Evolutionary conservation across 257 asterid species (phyloP), one percentile per base, ranked within the genome.

Genomic region (Ilex asprella): DNA sequence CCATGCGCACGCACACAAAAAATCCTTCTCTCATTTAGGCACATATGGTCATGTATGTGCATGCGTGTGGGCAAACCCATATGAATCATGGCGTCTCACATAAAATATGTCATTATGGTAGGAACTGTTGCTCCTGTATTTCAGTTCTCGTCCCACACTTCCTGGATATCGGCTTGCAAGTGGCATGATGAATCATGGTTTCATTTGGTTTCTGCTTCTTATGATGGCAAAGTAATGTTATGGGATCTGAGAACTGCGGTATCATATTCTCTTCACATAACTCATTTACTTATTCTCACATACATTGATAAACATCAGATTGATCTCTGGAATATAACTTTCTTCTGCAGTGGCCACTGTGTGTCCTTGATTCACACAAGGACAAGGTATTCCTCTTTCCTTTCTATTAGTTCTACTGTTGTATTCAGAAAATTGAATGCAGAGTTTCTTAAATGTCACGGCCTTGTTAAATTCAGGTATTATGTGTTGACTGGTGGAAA

Each of bases 211-310:
- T 76, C 99, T 55, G 80, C 96, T 49, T 93, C 99, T 8, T 93
- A 84, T 75, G 99, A 93, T 74, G 99, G 99, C 75, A 93, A 93
- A 82, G 88, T 89, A 68, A 89, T 87, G 95, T 62, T 93, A 52
- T 93, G 97, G 97, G 97, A 93, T 77, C 77, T 93, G 62, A 87
- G 99, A 79, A 85, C 96, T 68, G 90, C 94, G 92, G 97, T 93
- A 78, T 50, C 60, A 63, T n/a, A 41, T 61, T 54, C 41, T 3
- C 41, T 35, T 35, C 41, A 35, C 41, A 3, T 35, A 21, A 21
- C 27, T 1, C 1, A 35, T 35, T 35, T 35, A 35, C 5, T 35
- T 35, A 35, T 35, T 35, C 62, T 53, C 15, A 16, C 0, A 53
- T 15, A 16, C 57, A 53, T 14, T 15, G 27, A 53, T 15, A 53